phyloP scores from a whole-genome alignment of 1,139 yeast genomes.

The Groenewaldozyma sp. region DNA sequence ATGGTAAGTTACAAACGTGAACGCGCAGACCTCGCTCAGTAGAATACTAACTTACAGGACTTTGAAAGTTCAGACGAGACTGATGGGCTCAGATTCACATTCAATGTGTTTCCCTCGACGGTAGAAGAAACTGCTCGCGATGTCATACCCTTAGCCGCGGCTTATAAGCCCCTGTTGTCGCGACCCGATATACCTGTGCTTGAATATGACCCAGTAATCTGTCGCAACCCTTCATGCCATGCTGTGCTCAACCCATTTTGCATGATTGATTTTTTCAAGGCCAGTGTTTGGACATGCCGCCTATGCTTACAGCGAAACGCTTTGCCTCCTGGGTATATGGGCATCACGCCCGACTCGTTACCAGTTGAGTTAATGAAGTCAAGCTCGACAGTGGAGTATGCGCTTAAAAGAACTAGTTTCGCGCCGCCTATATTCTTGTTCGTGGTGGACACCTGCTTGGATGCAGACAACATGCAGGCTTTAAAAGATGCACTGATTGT shows the following conservation, averaged over 20 bases:
- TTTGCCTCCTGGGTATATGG: constrained; percentile 31
- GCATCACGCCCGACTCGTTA: constrained; percentile 18
- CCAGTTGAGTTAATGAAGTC: constrained; percentile 32
- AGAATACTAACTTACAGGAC: too few species aligned
- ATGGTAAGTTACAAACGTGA: too few species aligned
- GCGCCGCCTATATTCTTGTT: constrained; percentile 44
- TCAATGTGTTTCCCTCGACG: constrained; percentile 58
- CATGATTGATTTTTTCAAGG: constrained; percentile 29
- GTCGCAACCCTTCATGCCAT: constrained; percentile 44
- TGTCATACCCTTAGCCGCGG: constrained; percentile 52
- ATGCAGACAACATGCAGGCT: constrained; percentile 39
- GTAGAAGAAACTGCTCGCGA: constrained; percentile 50
- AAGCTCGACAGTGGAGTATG: constrained; percentile 52
- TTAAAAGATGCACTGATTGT: constrained; percentile 47
- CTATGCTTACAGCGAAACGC: constrained; percentile 50
- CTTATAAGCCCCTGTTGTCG: constrained; percentile 58
- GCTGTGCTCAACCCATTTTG: constrained; percentile 54
- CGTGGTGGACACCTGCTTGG: constrained; percentile 61
- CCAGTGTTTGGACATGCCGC: constrained; percentile 55
- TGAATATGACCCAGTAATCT: constrained; percentile 38
- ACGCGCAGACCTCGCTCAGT: too few species aligned
- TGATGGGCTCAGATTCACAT: constrained; percentile 61
- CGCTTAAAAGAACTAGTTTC: constrained; percentile 37
- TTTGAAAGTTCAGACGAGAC: constrained; percentile 46
- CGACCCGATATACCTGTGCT: constrained; percentile 37